phyloP scores from a whole-genome alignment of 2,329 filamentous ascomycete genomes.

The Intubia oerlemansii region DNA sequence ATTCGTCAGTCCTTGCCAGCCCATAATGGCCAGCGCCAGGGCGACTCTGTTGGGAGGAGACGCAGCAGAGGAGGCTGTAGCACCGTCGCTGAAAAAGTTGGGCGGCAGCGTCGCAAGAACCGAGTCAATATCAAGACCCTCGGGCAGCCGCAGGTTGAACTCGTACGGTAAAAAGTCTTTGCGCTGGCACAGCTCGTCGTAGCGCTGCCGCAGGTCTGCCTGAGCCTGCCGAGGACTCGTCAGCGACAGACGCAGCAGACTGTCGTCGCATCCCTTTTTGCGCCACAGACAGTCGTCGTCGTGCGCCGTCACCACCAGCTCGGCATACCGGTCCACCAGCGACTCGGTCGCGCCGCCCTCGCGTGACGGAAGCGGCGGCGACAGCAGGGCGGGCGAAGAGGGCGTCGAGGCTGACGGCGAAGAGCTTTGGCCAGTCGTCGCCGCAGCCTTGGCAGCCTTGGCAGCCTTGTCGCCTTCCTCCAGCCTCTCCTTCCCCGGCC shows the following conservation, averaged over 20 bases:
- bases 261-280: conserved; percentile 63
- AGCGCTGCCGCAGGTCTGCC: conserved; percentile 36
- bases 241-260: conserved; percentile 39
- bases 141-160: conserved; percentile 37
- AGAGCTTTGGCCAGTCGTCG: too few species aligned
- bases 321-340: conserved; percentile 55
- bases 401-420: too few species aligned
- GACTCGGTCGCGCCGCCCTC: conserved; percentile 34
- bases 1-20: conserved; percentile 49
- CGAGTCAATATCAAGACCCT: conserved; percentile 26
- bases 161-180: conserved; percentile 36
- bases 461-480: too few species aligned
- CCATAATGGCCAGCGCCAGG: conserved; percentile 47
- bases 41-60: conserved; percentile 33
- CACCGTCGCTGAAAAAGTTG: conserved; percentile 29
- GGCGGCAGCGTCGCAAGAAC: conserved; percentile 26
- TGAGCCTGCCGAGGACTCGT: conserved; percentile 39
- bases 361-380: conserved; percentile 19
- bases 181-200: conserved; percentile 36
- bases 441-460: conserved; percentile 20
- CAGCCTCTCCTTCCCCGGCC: conserved; percentile 23
- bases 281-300: conserved; percentile 71
- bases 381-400: conserved; percentile 16
- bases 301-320: conserved; percentile 55
- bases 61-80: conserved; percentile 6